Evolutionary conservation across 768 basidiomycete species (phyloP), one percentile per base, ranked within the genome.

Genomic region (Boletus rubroflammeus): DNA sequence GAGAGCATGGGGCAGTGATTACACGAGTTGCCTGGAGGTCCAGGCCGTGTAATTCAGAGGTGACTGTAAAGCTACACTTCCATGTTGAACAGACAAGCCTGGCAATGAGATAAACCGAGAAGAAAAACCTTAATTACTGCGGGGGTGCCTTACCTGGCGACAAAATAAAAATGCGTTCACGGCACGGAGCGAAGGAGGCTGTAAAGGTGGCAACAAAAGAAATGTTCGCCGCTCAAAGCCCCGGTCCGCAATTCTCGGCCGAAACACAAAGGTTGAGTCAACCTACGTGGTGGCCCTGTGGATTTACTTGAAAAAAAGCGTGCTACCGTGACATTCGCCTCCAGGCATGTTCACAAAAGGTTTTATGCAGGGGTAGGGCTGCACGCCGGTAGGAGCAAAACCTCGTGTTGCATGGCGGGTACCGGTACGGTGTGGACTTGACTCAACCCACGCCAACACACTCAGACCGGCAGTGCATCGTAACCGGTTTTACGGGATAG

Each of bases 151-250:
- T 11, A 49, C 58, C 50, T 66, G 45, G 45, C 53, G 42, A 68
- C 60, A 51, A 32, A 39, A 36, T 15, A 47, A 59, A 48, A 56
- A 55, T 36, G 57, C 41, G 47, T 55, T 14, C 49, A 43, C 57
- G 43, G 56, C 39, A 53, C 62, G 67, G 59, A 55, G 51, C 2
- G n/a, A 64, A 53, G 56, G 57, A 49, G 67, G 62, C 49, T 56
- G 54, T 63, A 43, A 41, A 25, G 32, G 43, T 36, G 42, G 55
- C 48, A 53, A 62, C 53, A 19, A 52, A 35, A 48, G 29, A 50
- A 23, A 39, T 51, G 43, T 51, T 56, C 56, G 56, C 66, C 67
- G 67, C 64, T 64, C 53, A 66, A 66, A n/a, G 46, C 57, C 28
- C 45, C 40, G 25, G 31, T 50, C 59, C 66, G 61, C 50, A 49